Base-by-base conservation (phyloP, 176 grass and related monocot species). In the Triticum aestivum region DNA sequence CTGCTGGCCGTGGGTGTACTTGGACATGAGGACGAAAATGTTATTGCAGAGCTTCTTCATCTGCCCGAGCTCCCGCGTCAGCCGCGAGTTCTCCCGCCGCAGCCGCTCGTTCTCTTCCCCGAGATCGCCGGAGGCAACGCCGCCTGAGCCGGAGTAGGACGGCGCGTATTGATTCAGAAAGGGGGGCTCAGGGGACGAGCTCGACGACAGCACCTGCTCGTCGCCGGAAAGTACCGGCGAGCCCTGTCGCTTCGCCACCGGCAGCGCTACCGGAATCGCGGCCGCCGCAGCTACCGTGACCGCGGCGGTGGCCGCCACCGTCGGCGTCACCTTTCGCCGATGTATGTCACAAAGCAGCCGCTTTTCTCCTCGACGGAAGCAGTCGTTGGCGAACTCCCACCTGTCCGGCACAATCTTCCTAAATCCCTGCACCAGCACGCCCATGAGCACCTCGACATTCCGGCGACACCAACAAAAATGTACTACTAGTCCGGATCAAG, bases 381-480 rank as follows among this genome's bases (percentile, higher is more conserved):
- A 97, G 26, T 97, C 92, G 80, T 97, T 97, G 14, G 92, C 88
- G 77, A 97, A 97, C 85, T 97, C 94, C 94, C 94, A 97, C 49
- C 92, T 70, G 86, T 97, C 94, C 44, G 92, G 90, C 13, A 94
- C 88, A 24, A 94, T 89, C 82, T 97, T 97, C 71, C 90, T 85
- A 71, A 97, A 97, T 87, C 94, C 94, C 94, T 94, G 69, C 52
- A 20, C 11, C 21, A 69, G 4, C 1, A n/a, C 0, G 83, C 3
- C 67, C 34, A 21, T 61, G 37, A 84, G 39, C 70, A 11, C 27
- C 45, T 8, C 32, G 38, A 9, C 83, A 49, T 44, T 61, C 75
- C 78, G 44, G 83, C 59, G 23, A 74, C 24, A 45, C 78, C 23
- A 65, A 45, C 23, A 83, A 23, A 44, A 61, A 75, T 63, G 24